Evolutionary conservation across 495 filamentous ascomycete species (phyloP), one percentile per base, ranked within the genome.

Genomic region (Neurospora sp.): DNA sequence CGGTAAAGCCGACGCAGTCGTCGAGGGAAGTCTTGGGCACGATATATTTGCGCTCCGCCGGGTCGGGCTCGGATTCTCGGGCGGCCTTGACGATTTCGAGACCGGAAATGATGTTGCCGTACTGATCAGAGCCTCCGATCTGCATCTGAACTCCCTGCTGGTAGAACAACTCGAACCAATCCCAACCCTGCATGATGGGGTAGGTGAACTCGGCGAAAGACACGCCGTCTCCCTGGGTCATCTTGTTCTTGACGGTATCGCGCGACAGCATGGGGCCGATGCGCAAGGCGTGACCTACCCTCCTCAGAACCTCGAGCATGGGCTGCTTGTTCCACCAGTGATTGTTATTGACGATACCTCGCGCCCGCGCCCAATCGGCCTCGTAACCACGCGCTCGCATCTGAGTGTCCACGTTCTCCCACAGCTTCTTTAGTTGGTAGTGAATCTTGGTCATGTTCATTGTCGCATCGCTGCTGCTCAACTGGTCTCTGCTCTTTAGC

Each of bases 81-180:
- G 92, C 88, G 38, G 89, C 82, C 77, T 93, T 93, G 74, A 98
- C 84, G 3, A 91, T 88, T 46, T 97, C 92, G 79, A 97, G 91
- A 31, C 96, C 96, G 48, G 94, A 90, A 7, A 96, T 85, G 74
- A 99, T 98, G 79, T 99, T 99, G 73, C 96, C 96, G 80, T 89
- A 99, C 81, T 99, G 96, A 80, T 99, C 96, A 38, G 93, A 91
- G 59, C 96, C 96, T 70, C 96, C 96, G 53, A 99, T 94, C 80
- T 99, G 92, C 75, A 96, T 86, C 76, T 92, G 91, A 10, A 92
- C 85, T 8, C 86, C 87, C 37, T 87, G 85, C 3, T 79, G 83
- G 2, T 37, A 41, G 77, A 91, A 94, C 82, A 98, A 84, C 71
- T 89, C 81, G 91, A 92, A 98, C 90, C 94, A 99, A 81, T 99